Evolutionary conservation across 192 early-diverging fungal genomes (phyloP), one percentile per base, ranked within the genome.

Genomic region (Podila clonocystis): DNA sequence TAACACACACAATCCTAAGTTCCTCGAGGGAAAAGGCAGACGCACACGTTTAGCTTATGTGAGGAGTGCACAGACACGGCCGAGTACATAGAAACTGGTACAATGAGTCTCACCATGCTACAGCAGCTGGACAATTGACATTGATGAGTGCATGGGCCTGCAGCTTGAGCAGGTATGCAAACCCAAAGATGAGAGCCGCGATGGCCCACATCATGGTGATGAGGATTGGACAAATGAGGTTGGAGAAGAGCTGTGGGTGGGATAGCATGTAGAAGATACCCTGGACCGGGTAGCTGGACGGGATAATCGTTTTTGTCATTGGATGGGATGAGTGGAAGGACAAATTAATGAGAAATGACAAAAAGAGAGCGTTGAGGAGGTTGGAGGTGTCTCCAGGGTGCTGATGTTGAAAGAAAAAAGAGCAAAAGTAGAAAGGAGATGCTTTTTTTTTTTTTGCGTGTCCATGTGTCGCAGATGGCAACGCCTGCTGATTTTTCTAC

Each of bases 101-200:
- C 41, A 45, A 45, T 12, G 15, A 45, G 41, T 41, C 30, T 59
- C 67, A 79, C 91, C 91, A 92, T 22, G 89, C 87, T 4, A 91
- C 75, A 78, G 90, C 89, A 0, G 69, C 78, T n/a, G 89, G 90
- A 36, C 88, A 86, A 4, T 84, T 68, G 9, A 48, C 84, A 2
- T 38, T 19, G 20, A 87, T 86, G 12, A 92, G 75, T 15, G 85
- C 91, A 72, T 90, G 83, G 5, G 90, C 89, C 73, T 92, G 91
- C 2, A 88, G 74, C 24, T 79, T 74, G 63, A 92, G 82, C 5
- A 89, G 67, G 73, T 85, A 89, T 5, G 83, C 85, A 67, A 92
- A 90, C 4, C 84, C 78, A 34, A 90, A 70, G 29, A 91, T 82
- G 12, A 88, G 68, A 28, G 75, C 64, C 0, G 71, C 68, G 28